phyloP scores from a whole-genome alignment of 2,329 filamentous ascomycete species.

The Nothophaeocryptopus gaeumannii region DNA sequence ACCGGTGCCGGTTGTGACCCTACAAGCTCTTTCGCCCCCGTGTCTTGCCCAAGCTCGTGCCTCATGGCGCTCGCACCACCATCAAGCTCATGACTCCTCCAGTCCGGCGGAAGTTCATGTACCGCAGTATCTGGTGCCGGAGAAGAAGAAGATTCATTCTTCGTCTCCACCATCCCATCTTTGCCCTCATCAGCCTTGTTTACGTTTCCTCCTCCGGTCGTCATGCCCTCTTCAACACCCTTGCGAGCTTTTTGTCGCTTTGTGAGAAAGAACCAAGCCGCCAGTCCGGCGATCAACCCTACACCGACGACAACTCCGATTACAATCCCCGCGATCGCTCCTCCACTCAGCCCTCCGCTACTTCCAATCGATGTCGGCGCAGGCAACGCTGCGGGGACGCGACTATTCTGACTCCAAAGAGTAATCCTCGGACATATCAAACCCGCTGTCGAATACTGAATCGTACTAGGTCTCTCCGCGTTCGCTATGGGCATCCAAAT shows the following conservation, averaged over 20 bases:
- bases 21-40: background rate
- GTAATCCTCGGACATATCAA: slow-evolving; percentile 5
- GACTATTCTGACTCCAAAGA: slow-evolving; percentile 1
- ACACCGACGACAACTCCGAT: slow-evolving; percentile 6
- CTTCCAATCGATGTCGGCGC: slow-evolving; percentile 4
- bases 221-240: background rate
- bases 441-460: slow-evolving; percentile 2
- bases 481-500: slow-evolving; percentile 14
- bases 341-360: slow-evolving; percentile 4
- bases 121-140: background rate
- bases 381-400: background rate
- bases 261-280: slow-evolving; percentile 2
- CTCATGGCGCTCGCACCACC: background rate
- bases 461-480: slow-evolving; percentile 4
- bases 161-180: background rate
- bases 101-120: background rate
- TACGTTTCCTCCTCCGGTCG: background rate
- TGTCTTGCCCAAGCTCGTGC: background rate
- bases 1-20: background rate
- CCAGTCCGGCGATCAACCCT: slow-evolving; percentile 1
- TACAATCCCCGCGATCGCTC: slow-evolving; percentile 5
- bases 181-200: background rate
- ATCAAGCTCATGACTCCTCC: background rate
- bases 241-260: slow-evolving; percentile 1
- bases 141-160: background rate